Conservation (phyloP, 169 alveolate species). For the Plasmodium coatneyi region DNA sequence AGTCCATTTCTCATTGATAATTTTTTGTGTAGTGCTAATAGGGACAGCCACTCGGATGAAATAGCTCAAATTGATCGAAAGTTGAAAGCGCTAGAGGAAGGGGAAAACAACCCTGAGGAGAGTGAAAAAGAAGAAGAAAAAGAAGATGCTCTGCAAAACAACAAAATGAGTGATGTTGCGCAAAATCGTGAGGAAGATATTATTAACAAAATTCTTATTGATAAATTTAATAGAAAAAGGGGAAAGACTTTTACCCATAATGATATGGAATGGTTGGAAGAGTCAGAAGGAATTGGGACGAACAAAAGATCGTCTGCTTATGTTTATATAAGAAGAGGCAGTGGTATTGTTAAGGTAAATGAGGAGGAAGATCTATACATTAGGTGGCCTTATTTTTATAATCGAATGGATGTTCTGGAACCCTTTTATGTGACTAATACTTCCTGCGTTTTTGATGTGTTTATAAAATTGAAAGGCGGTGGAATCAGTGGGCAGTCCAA, state of each 20-base stretch:
- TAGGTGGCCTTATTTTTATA: conserved; percentile 88
- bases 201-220: conserved; percentile 13
- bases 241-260: conserved; percentile 81
- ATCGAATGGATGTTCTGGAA: conserved; percentile 89
- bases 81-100: conserved; percentile 12
- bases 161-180: neutral
- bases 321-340: conserved; percentile 84
- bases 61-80: conserved; percentile 41
- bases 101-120: neutral
- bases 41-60: conserved; percentile 40
- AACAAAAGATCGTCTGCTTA: conserved; percentile 87
- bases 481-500: conserved; percentile 89
- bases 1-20: conserved; percentile 85
- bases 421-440: conserved; percentile 86
- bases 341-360: conserved; percentile 85
- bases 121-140: neutral
- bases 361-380: conserved; percentile 86
- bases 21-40: conserved; percentile 76
- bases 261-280: conserved; percentile 83
- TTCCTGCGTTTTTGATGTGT: conserved; percentile 86
- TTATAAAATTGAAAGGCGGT: conserved; percentile 86
- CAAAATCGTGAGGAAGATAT: neutral
- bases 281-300: conserved; percentile 88
- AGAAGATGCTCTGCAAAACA: neutral
- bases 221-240: conserved; percentile 59